These are phyloP conservation scores for Lipomyces starkeyi DNA, from an alignment of 805 yeast genomes.

Conservation along the genomic window DNA sequence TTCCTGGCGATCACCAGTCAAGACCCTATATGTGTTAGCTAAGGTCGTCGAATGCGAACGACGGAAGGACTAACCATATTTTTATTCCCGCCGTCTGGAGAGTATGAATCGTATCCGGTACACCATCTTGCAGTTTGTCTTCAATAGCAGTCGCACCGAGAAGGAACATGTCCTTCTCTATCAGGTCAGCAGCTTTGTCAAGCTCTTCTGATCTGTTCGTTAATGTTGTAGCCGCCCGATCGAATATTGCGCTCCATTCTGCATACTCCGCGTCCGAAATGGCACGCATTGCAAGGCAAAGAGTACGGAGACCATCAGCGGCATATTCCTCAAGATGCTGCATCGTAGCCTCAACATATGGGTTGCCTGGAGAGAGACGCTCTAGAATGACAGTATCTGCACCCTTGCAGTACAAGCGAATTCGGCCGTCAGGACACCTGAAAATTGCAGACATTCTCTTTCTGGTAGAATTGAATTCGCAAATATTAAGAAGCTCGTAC, in stretches of 20 bases:
- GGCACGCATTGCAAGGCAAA: conserved; percentile 87
- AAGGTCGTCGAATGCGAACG: neutral
- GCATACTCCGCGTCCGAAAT: conserved; percentile 78
- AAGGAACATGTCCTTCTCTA: conserved; percentile 78
- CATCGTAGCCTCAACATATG: conserved; percentile 81
- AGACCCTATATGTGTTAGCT: conserved; percentile 51
- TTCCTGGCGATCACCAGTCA: conserved; percentile 98
- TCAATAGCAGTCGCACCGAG: conserved; percentile 99
- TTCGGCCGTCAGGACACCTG: conserved; percentile 91
- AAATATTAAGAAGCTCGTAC: conserved; percentile 83
- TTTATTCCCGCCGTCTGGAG: conserved; percentile 96
- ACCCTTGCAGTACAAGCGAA: conserved; percentile 90
- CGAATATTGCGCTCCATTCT: conserved; percentile 69
- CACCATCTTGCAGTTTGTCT: conserved; percentile 97
- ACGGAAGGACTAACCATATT: conserved; percentile 63
- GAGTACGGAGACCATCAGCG: conserved; percentile 90
- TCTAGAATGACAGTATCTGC: conserved; percentile 96
- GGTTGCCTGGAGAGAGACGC: conserved; percentile 69
- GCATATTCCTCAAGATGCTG: conserved; percentile 96
- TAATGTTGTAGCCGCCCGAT: conserved; percentile 82
- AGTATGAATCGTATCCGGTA: conserved; percentile 95
- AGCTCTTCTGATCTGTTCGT: conserved; percentile 74
- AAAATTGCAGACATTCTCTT: conserved; percentile 97
- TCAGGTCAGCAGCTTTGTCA: conserved; percentile 87
- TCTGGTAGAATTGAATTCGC: conserved; percentile 97